Evolutionary conservation across 371 early-diverging fungal genomes (phyloP).

Genomic region (Syncephalastrum racemosum): DNA sequence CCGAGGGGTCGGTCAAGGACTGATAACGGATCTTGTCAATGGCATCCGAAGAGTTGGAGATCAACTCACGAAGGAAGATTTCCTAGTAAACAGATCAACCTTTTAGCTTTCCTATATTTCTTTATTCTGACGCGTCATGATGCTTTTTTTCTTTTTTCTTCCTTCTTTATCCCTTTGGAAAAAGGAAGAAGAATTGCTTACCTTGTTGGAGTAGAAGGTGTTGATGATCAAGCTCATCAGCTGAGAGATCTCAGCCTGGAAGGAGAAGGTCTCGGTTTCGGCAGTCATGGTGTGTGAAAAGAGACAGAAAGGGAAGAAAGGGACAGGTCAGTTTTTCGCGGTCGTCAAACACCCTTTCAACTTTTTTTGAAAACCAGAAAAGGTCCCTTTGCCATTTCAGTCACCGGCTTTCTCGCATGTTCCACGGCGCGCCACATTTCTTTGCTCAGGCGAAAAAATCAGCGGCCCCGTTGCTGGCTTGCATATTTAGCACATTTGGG

Average conservation of each 20-base stretch:
- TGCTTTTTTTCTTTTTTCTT: not conserved
- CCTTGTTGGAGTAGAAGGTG: slow-evolving; percentile 56
- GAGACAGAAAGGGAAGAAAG: slow-evolving; percentile 15
- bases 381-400: too few species aligned
- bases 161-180: too few species aligned
- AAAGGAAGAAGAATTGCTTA: slow-evolving; percentile 9
- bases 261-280: slow-evolving; percentile 74
- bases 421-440: too few species aligned
- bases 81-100: slow-evolving; percentile 37
- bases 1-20: slow-evolving; percentile 57
- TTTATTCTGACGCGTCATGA: not conserved
- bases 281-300: slow-evolving; percentile 21
- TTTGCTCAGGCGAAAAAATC: too few species aligned
- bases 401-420: too few species aligned
- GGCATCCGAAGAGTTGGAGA: slow-evolving; percentile 88
- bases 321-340: not conserved
- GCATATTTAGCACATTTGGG: too few species aligned
- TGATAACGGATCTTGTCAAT: slow-evolving; percentile 79
- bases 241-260: slow-evolving; percentile 95
- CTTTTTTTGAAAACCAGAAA: too few species aligned
- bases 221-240: slow-evolving; percentile 88
- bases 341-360: too few species aligned
- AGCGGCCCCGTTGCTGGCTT: too few species aligned
- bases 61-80: slow-evolving; percentile 85
- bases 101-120: not conserved